These are phyloP conservation scores for Cladosporium halotolerans DNA, from an alignment of 2,329 filamentous ascomycete genomes.

Conservation along the genomic window DNA sequence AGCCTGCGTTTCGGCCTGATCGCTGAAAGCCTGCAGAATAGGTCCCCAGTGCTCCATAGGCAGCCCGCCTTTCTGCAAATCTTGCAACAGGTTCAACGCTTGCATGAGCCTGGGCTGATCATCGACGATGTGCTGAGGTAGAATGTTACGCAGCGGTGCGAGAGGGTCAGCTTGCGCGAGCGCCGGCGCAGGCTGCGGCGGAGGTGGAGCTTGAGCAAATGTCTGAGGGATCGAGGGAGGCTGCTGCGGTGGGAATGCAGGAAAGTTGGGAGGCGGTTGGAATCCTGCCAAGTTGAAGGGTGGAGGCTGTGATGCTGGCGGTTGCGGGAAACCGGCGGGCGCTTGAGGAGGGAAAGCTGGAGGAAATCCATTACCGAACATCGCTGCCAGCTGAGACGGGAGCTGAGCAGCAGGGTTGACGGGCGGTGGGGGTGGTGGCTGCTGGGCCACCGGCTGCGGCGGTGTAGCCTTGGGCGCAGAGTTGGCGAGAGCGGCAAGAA, in stretches of 20 bases:
- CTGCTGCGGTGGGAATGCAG: conserved; percentile 23
- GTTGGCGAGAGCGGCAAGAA: conserved; percentile 30
- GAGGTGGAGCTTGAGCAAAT: conserved; percentile 46
- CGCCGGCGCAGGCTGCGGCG: conserved; percentile 15
- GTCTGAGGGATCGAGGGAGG: conserved; percentile 29
- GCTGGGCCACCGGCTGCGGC: conserved; percentile 19
- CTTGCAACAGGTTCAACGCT: conserved; percentile 68
- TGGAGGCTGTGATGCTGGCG: conserved; percentile 7
- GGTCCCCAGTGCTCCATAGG: conserved; percentile 68
- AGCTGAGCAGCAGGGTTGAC: conserved; percentile 15
- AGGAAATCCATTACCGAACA: conserved; percentile 11
- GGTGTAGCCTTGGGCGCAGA: conserved; percentile 20
- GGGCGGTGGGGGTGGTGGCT: conserved; percentile 11
- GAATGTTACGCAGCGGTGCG: conserved; percentile 24
- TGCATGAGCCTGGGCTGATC: conserved; percentile 52
- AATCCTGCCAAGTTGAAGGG: conserved; percentile 9
- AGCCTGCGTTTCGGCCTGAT: conserved; percentile 20
- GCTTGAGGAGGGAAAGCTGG: conserved; percentile 11
- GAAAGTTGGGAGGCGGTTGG: conserved; percentile 14
- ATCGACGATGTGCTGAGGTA: conserved; percentile 33
- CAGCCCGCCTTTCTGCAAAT: conserved; percentile 67
- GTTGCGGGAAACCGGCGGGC: conserved; percentile 14
- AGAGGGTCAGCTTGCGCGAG: conserved; percentile 22
- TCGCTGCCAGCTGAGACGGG: conserved; percentile 15
- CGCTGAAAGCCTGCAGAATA: conserved; percentile 45